Base-by-base conservation (phyloP, 163 green algal species). In the Chlamydomonas reinhardtii region DNA sequence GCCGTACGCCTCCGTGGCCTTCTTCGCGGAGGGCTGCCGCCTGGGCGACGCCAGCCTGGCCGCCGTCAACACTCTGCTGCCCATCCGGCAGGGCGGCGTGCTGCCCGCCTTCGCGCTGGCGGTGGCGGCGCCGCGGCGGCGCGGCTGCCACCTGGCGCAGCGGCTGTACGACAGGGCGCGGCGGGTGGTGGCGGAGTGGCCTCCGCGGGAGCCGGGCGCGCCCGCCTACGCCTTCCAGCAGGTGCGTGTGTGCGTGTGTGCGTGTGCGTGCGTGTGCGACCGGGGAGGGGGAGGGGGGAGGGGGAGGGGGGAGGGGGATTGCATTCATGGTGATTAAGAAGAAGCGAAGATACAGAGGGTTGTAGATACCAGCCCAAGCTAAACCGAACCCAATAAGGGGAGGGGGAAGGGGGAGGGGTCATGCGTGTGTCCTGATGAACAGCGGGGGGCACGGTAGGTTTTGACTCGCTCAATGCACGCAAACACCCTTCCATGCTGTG, bases 51-150 rank as follows among this genome's bases (percentile, higher is more conserved):
- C 19, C 24, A 1, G 19, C 16, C 71, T 87, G 37, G 72, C 56
- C 39, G 82, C 82, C 17, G 82, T 87, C n/a, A 87, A 87, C 59
- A 29, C 52, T 61, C 82, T 87, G 37, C 72, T 37, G 56, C 43
- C 80, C 29, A 59, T 73, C 2, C 56, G 78, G 68, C 81, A 89
- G 75, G 83, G 78, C 20, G 83, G 87, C 32, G 69, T 75, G 27
- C 84, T 92, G 70, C 90, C 90, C 16, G 54, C 69, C 35, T 73
- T 93, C 17, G 34, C 72, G 15, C 39, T 92, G 2, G 17, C 66
- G 2, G 15, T 92, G 48, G 75, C 72, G 17, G 89, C 73, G 0
- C 82, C 85, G 19, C 32, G 76, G 64, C 15, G 22, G 24, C 29
- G 22, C 11, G 54, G 64, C 32, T 9, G 4, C 19, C 37, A 62